Evolutionary conservation across 345 rosid species (phyloP).

Genomic region (Salix arbutifolia): DNA sequence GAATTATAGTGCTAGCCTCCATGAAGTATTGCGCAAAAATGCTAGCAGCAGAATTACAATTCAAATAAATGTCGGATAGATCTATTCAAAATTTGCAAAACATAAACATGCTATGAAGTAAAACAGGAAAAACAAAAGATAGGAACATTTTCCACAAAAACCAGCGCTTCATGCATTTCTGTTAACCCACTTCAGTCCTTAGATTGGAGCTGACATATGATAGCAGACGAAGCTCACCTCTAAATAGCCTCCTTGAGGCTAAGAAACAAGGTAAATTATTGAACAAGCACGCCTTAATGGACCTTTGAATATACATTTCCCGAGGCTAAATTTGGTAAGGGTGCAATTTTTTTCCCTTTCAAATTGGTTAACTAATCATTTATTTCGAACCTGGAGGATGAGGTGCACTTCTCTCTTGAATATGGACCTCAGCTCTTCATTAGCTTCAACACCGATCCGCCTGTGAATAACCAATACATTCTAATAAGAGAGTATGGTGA

Average conservation of each 20-base stretch:
- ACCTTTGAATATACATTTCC: too few relatives aligned
- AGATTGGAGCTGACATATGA: not conserved
- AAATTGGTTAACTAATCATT: conserved; percentile 28
- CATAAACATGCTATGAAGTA: not conserved
- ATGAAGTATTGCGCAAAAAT: not conserved
- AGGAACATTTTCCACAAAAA: too few relatives aligned
- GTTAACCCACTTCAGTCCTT: not conserved
- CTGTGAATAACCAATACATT: conserved; percentile 28
- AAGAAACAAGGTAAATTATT: too few relatives aligned
- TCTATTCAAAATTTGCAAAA: not conserved
- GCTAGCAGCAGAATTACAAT: not conserved
- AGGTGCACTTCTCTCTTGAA: conserved; percentile 81
- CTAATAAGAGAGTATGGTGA: not conserved
- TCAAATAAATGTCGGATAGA: not conserved
- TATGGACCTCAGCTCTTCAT: conserved; percentile 80
- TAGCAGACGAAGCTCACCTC: too few relatives aligned
- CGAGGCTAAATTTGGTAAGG: too few relatives aligned
- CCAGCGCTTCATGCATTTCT: not conserved
- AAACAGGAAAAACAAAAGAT: not conserved
- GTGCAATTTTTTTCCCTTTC: too few relatives aligned
- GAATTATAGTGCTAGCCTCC: not conserved
- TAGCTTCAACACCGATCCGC: conserved; percentile 92
- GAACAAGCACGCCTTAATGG: too few relatives aligned
- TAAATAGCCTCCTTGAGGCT: too few relatives aligned
- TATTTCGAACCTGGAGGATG: conserved; percentile 71